These are phyloP conservation scores for Hyphopichia pseudoburtonii DNA, from an alignment of 1,139 yeast genomes.

Conservation along the genomic window DNA sequence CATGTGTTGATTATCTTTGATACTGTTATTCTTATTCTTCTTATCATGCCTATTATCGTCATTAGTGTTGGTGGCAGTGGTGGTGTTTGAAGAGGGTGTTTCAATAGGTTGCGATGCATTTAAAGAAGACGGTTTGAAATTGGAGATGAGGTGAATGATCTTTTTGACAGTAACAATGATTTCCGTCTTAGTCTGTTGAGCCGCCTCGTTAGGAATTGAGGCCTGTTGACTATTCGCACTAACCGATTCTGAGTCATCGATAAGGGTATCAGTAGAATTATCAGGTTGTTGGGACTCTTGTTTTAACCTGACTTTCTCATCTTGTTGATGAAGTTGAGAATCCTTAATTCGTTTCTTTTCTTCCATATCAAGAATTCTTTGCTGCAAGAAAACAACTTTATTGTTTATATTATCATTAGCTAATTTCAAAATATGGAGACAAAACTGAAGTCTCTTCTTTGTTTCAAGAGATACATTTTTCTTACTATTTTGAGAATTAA, in stretches of 20 bases:
- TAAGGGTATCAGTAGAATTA: conserved; percentile 3
- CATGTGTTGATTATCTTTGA: too few relatives aligned
- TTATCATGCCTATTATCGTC: not conserved
- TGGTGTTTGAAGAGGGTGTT: conserved; percentile 1
- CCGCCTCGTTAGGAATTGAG: conserved; percentile 16
- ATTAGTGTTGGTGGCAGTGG: conserved; percentile 10
- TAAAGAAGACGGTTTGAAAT: conserved; percentile 75
- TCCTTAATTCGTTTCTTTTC: conserved; percentile 15
- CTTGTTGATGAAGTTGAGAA: too few relatives aligned
- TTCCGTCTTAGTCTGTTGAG: conserved; percentile 66
- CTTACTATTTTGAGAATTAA: conserved; percentile 4
- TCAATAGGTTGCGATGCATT: conserved; percentile 16
- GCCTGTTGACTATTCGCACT: too few relatives aligned
- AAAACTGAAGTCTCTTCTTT: conserved; percentile 66
- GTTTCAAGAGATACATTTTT: conserved; percentile 57
- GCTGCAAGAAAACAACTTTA: conserved; percentile 63
- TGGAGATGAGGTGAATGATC: conserved; percentile 81
- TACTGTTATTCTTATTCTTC: not conserved
- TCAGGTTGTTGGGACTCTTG: conserved; percentile 1
- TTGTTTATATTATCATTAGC: conserved; percentile 72
- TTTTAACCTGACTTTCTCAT: conserved; percentile 12
- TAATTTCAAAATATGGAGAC: conserved; percentile 68
- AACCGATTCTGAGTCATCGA: conserved; percentile 7
- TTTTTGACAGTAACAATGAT: conserved; percentile 87
- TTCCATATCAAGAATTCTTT: conserved; percentile 28